Base-by-base conservation (phyloP, 2,329 filamentous ascomycete genomes). In the Aspergillus pseudoterreus region DNA sequence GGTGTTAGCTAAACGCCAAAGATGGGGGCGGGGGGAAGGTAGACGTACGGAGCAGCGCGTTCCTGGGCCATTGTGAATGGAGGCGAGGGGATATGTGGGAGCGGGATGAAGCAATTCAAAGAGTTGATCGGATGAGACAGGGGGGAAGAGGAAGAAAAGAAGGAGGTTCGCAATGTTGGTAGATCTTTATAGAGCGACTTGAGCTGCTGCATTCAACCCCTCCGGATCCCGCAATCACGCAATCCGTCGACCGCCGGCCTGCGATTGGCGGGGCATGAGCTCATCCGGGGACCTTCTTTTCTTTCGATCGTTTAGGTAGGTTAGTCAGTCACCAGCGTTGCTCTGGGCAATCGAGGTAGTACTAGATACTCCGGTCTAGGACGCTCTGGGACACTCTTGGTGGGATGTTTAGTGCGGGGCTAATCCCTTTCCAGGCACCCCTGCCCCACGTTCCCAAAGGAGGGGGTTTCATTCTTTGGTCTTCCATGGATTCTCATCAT, bases 31-130 rank as follows among this genome's bases (percentile, higher is more conserved):
- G 10, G 19, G 9, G 24, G 38, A 4, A 35, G n/a, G 30, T 46
- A 35, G 32, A 68, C 72, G 59, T 69, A 76, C 74, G 73, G 71
- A 61, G 67, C 54, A 66, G 72, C 71, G 53, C 69, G 67, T 61
- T 71, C 67, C 54, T 68, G 60, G 58, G 72, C 69, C 73, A 76
- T 76, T 68, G 56, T 70, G 60, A 58, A 48, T 33, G 47, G 51
- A 27, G 45, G 24, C 22, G 39, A 41, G 36, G 44, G 39, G 35
- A 15, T 21, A n/a, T 45, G 10, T 47, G 27, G 42, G 36, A 47
- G 35, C 45, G 39, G 50, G 47, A 49, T 39, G 24, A 44, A 47
- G 33, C 15, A 36, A 43, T 39, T 47, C 19, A 43, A 24, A 39
- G 48, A 47, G 38, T 17, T n/a, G n/a, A 30, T 43, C 30, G 38